These are phyloP conservation scores for Drechslerella coelobrocha DNA, from an alignment of 2,329 filamentous ascomycete species.

Conservation along the genomic window DNA sequence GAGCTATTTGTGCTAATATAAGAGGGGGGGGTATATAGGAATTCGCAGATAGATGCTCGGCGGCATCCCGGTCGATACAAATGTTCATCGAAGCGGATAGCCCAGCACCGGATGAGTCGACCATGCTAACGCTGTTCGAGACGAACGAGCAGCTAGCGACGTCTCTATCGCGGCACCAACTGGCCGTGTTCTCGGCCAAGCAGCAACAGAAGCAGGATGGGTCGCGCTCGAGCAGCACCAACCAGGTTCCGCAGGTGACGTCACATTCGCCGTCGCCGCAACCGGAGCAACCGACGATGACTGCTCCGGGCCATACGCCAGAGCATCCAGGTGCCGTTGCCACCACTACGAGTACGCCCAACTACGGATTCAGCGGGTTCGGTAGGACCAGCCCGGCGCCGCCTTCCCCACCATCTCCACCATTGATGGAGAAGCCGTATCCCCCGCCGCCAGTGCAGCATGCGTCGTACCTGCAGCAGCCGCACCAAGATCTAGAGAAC, in stretches of 20 bases:
- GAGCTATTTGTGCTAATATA: not conserved
- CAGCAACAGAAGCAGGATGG: constrained; percentile 27
- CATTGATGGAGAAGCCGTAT: constrained; percentile 11
- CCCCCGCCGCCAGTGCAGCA: constrained; percentile 24
- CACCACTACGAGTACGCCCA: not conserved
- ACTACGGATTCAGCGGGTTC: constrained; percentile 38
- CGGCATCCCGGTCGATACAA: constrained; percentile 81
- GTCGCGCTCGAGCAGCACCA: constrained; percentile 28
- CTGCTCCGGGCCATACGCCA: no score
- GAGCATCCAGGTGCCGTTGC: no score
- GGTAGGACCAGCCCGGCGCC: constrained; percentile 29
- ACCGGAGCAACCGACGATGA: constrained; percentile 20
- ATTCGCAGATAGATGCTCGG: constrained; percentile 84
- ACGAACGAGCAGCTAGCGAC: constrained; percentile 89
- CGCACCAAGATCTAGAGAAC: constrained; percentile 9
- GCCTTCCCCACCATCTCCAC: constrained; percentile 3
- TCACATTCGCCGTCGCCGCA: constrained; percentile 26
- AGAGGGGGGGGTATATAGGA: constrained; percentile 61
- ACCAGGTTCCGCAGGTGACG: constrained; percentile 31
- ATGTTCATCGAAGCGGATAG: constrained; percentile 77
- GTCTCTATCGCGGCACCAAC: constrained; percentile 82
- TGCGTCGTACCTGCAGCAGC: not conserved
- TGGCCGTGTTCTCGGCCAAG: constrained; percentile 65
- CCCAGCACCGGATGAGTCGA: constrained; percentile 86
- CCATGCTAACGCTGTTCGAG: constrained; percentile 90